Conservation (phyloP, 176 grass and related monocot genomes). For the Avena insularis region DNA sequence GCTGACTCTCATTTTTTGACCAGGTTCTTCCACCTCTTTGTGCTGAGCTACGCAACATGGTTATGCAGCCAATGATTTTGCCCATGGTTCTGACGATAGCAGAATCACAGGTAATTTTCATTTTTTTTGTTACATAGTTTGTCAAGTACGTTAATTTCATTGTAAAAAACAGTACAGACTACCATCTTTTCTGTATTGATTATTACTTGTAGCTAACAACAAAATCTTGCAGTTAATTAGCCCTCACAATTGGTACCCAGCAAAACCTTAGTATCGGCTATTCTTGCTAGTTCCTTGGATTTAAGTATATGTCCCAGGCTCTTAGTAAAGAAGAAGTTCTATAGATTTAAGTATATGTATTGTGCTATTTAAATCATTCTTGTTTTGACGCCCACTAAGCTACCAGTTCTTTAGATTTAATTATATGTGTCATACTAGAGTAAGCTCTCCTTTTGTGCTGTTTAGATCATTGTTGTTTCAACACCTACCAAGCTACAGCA, state of each 20-base stretch:
- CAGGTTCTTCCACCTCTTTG: constrained; percentile 99
- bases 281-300: constrained; percentile 19
- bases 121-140: constrained; percentile 31
- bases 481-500: not conserved
- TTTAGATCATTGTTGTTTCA: too few relatives aligned
- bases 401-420: not conserved
- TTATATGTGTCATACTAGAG: too few relatives aligned
- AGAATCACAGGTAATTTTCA: constrained; percentile 75
- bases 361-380: not conserved
- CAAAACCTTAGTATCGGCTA: constrained; percentile 3
- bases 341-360: constrained; percentile 29
- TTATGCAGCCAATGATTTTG: constrained; percentile 99
- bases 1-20: constrained; percentile 47
- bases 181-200: not conserved
- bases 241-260: not conserved
- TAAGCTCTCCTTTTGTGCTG: too few relatives aligned
- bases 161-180: constrained; percentile 19
- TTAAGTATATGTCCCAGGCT: not conserved
- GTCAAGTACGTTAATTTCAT: constrained; percentile 21
- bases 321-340: not conserved
- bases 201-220: not conserved
- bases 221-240: constrained; percentile 1
- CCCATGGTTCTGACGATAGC: constrained; percentile 98
- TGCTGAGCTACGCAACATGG: constrained; percentile 92
- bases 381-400: not conserved